A percentile compares a stretch with the other conserved stretches of the same genome.
These are phyloP conservation scores for Ganoderma lucidum DNA, from an alignment of 1,284 basidiomycete species.

Conservation along the genomic window DNA sequence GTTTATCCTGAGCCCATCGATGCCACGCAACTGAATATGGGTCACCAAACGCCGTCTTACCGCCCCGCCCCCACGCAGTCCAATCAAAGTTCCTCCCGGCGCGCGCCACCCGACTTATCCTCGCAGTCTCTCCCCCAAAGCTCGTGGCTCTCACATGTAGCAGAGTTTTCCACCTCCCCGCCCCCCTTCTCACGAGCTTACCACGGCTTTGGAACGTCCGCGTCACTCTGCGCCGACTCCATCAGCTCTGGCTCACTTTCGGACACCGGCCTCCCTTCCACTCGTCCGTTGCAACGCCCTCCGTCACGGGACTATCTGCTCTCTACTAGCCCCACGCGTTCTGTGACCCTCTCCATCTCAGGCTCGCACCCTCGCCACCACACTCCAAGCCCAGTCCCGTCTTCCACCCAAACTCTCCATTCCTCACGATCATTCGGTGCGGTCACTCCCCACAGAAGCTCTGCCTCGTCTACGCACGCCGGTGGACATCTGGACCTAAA, in stretches of 20 bases:
- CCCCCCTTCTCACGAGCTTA: conserved; percentile 12
- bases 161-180: conserved; percentile 19
- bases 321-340: conserved; percentile 15
- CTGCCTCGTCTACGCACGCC: conserved; percentile 36
- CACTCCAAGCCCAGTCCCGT: conserved; percentile 27
- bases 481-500: conserved; percentile 46
- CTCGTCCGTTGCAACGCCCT: conserved; percentile 20
- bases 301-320: conserved; percentile 27
- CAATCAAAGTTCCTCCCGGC: conserved; percentile 19
- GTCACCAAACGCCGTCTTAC: conserved; percentile 22
- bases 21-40: conserved; percentile 23
- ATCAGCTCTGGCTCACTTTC: conserved; percentile 23
- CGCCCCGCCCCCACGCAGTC: conserved; percentile 14
- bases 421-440: conserved; percentile 27
- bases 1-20: conserved; percentile 22
- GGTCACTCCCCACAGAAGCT: conserved; percentile 37
- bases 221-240: conserved; percentile 22
- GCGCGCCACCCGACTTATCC: conserved; percentile 16
- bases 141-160: conserved; percentile 29
- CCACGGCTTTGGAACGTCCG: conserved; percentile 23
- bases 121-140: conserved; percentile 27
- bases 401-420: conserved; percentile 19
- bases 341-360: conserved; percentile 17
- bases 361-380: conserved; percentile 23
- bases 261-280: conserved; percentile 24